A percentile compares a stretch with the other conserved stretches of the same genome.
phyloP scores from a whole-genome alignment of 1,284 basidiomycete species.

The Austroboletus niveus region DNA sequence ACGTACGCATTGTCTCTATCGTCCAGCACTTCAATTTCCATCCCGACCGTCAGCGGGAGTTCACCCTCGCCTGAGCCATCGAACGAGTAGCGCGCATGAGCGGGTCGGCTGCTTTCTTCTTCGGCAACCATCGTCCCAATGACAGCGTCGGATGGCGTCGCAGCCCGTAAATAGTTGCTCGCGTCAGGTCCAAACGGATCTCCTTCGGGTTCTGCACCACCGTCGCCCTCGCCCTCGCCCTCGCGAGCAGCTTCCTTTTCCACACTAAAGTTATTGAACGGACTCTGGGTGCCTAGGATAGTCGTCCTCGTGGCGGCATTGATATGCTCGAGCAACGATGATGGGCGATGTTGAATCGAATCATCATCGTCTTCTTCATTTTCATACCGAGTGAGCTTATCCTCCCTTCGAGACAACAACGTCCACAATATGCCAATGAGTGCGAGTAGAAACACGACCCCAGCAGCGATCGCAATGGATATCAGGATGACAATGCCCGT shows the following conservation, averaged over 20 bases:
- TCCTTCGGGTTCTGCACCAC: constrained; percentile 24
- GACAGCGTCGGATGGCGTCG: constrained; percentile 74
- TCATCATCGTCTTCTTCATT: constrained; percentile 73
- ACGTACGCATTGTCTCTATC: constrained; percentile 78
- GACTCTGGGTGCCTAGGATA: constrained; percentile 58
- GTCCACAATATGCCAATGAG: constrained; percentile 89
- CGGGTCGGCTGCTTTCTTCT: constrained; percentile 68
- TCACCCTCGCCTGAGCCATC: constrained; percentile 77
- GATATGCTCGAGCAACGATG: constrained; percentile 81
- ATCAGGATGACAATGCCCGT: constrained; percentile 94
- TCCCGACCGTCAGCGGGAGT: constrained; percentile 64
- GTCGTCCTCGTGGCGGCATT: constrained; percentile 82
- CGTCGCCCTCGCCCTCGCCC: constrained; percentile 14
- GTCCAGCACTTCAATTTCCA: constrained; percentile 73
- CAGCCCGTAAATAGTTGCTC: constrained; percentile 70
- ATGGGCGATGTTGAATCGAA: constrained; percentile 70
- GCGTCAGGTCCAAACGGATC: constrained; percentile 67
- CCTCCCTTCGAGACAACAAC: constrained; percentile 77
- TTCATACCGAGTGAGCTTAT: constrained; percentile 60
- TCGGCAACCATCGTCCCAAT: constrained; percentile 55
- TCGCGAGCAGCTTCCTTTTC: constrained; percentile 52
- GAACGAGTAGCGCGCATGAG: constrained; percentile 78
- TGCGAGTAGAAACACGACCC: constrained; percentile 89
- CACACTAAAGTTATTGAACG: constrained; percentile 44
- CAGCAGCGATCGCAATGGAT: constrained; percentile 94